Conservation (phyloP, 176 grass and related monocot species). For the Eragrostis nindensis region DNA sequence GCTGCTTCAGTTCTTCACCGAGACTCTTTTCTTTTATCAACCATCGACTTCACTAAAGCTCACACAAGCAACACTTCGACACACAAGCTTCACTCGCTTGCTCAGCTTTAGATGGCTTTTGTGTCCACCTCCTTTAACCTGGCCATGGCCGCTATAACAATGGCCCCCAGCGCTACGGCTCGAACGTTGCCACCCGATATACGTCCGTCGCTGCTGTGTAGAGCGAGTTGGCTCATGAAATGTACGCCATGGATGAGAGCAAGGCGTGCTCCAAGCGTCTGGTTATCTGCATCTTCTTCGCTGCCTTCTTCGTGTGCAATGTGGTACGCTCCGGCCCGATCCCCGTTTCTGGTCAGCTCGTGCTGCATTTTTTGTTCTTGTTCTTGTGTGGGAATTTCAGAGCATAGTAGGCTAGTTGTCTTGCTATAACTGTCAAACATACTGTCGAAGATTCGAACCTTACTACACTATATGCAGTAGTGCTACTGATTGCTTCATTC, state of each 20-base stretch:
- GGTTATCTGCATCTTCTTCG: conserved; percentile 28
- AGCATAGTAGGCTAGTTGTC: not conserved
- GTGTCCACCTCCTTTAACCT: not conserved
- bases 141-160: not conserved
- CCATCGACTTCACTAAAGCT: not conserved
- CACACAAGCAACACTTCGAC: not conserved
- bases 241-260: conserved; percentile 32
- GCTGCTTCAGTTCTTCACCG: not conserved
- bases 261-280: conserved; percentile 3
- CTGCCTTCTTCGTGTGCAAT: conserved; percentile 43
- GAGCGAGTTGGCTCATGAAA: not conserved
- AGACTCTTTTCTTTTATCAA: not conserved
- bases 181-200: not conserved
- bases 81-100: not conserved
- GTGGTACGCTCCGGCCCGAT: conserved; percentile 20
- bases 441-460: not conserved
- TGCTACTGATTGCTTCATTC: conserved; percentile 3
- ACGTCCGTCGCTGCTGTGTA: not conserved
- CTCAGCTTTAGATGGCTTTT: not conserved
- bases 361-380: not conserved
- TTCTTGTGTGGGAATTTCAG: not conserved
- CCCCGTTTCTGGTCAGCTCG: not conserved
- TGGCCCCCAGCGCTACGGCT: not conserved
- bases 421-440: too few species aligned
- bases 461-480: not conserved